phyloP scores from a whole-genome alignment of 2,329 filamentous ascomycete species.

The Calonectria pteridis region DNA sequence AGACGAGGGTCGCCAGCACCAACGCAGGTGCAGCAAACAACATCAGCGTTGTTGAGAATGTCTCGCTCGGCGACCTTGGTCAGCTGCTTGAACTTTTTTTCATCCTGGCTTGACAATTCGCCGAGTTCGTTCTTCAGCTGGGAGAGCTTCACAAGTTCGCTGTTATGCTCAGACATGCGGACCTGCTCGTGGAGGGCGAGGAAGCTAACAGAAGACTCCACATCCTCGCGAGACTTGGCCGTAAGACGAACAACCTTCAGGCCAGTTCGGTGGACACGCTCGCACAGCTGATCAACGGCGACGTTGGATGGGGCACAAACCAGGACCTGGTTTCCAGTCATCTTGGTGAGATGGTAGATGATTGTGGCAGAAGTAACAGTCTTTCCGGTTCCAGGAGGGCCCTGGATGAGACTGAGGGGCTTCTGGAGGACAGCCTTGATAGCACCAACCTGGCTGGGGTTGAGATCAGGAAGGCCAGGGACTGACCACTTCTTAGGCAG shows the following conservation, averaged over 20 bases:
- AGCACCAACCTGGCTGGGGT: constrained; percentile 94
- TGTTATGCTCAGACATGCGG: constrained; percentile 95
- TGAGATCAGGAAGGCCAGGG: constrained; percentile 92
- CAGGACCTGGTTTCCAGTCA: constrained; percentile 93
- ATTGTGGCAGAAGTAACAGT: constrained; percentile 98
- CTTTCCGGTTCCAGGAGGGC: constrained; percentile 96
- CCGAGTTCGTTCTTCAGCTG: constrained; percentile 93
- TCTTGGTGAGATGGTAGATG: constrained; percentile 96
- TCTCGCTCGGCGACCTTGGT: constrained; percentile 95
- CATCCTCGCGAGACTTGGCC: constrained; percentile 98
- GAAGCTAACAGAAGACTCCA: constrained; percentile 98
- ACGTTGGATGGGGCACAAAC: constrained; percentile 99
- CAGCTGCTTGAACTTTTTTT: constrained; percentile 98
- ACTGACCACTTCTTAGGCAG: constrained; percentile 98
- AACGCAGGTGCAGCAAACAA: constrained; percentile 98
- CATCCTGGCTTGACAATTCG: constrained; percentile 93
- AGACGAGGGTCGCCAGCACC: constrained; percentile 96
- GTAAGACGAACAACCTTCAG: constrained; percentile 97
- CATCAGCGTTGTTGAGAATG: constrained; percentile 94
- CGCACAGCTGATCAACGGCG: constrained; percentile 96
- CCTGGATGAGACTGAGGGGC: constrained; percentile 94
- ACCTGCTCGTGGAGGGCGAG: constrained; percentile 97
- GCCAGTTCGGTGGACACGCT: constrained; percentile 93
- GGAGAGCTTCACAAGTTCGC: constrained; percentile 90
- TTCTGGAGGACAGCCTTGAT: constrained; percentile 96